These are phyloP conservation scores for Wickerhamomyces canadensis DNA, from an alignment of 805 yeast genomes.

Conservation along the genomic window DNA sequence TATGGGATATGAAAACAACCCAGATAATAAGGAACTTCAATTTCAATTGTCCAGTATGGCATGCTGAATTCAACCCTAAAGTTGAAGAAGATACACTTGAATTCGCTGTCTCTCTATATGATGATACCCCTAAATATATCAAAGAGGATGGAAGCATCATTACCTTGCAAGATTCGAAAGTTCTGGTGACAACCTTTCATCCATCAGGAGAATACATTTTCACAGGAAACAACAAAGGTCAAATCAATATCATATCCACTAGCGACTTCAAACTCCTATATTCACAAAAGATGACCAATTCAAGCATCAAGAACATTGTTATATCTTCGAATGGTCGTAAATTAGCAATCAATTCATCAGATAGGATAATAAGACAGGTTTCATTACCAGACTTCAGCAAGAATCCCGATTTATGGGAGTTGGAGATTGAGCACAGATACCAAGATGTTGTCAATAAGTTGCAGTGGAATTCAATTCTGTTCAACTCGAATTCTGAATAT, in stretches of 20 bases:
- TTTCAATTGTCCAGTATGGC: constrained; percentile 75
- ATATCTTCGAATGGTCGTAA: constrained; percentile 55
- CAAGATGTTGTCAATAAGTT: constrained; percentile 86
- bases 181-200: constrained; percentile 36
- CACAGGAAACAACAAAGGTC: constrained; percentile 79
- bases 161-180: constrained; percentile 17
- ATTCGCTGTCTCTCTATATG: constrained; percentile 62
- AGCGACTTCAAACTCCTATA: constrained; percentile 31
- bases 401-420: constrained; percentile 31
- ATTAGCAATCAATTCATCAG: constrained; percentile 72
- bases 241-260: constrained; percentile 45
- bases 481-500: constrained; percentile 73
- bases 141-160: constrained; percentile 26
- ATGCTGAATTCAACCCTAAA: constrained; percentile 49
- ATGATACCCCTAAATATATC: constrained; percentile 52
- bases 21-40: constrained; percentile 37
- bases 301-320: constrained; percentile 65
- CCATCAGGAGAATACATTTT: constrained; percentile 52
- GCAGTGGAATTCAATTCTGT: constrained; percentile 81
- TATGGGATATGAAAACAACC: constrained; percentile 66
- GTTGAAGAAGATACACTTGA: constrained; percentile 26
- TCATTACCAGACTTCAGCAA: constrained; percentile 32
- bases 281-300: constrained; percentile 52
- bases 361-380: constrained; percentile 65
- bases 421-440: constrained; percentile 73